Percentiles rank a stretch among this genome's conserved stretches.
phyloP scores from a whole-genome alignment of 169 alveolate genomes.

The Cryptosporidium tyzzeri region DNA sequence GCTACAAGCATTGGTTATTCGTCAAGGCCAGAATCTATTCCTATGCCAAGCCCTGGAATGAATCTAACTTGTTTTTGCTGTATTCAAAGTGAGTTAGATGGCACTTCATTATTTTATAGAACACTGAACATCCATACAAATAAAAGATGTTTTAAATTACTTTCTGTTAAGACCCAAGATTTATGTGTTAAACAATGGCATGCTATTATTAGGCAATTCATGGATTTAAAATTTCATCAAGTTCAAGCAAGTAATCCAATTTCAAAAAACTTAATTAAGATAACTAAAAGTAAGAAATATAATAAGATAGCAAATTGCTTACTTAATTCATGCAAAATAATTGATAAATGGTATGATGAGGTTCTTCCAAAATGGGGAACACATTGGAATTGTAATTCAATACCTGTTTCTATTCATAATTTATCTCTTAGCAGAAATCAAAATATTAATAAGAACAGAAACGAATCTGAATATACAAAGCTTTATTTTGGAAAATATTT shows the following conservation, averaged over 20 bases:
- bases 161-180: conserved; percentile 13
- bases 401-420: conserved; percentile 40
- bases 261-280: conserved; percentile 6
- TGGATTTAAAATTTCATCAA: conserved; percentile 30
- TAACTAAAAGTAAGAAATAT: conserved; percentile 20
- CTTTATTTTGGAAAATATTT: conserved; percentile 6
- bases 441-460: conserved; percentile 1
- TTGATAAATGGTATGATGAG: conserved; percentile 51
- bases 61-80: conserved; percentile 40
- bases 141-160: conserved; percentile 23
- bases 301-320: background rate
- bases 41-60: conserved; percentile 19
- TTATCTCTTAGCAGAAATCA: background rate
- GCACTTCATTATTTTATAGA: conserved; percentile 20
- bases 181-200: conserved; percentile 65
- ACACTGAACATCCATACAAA: conserved; percentile 47
- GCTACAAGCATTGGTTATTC: conserved; percentile 47
- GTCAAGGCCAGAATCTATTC: conserved; percentile 21
- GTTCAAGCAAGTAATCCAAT: background rate
- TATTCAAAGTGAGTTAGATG: conserved; percentile 21
- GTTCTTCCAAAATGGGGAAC: conserved; percentile 63
- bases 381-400: conserved; percentile 73
- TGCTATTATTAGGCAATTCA: conserved; percentile 56
- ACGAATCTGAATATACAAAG: background rate
- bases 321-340: background rate